phyloP scores from a whole-genome alignment of 176 grass and related monocot genomes.

The Oryza punctata region DNA sequence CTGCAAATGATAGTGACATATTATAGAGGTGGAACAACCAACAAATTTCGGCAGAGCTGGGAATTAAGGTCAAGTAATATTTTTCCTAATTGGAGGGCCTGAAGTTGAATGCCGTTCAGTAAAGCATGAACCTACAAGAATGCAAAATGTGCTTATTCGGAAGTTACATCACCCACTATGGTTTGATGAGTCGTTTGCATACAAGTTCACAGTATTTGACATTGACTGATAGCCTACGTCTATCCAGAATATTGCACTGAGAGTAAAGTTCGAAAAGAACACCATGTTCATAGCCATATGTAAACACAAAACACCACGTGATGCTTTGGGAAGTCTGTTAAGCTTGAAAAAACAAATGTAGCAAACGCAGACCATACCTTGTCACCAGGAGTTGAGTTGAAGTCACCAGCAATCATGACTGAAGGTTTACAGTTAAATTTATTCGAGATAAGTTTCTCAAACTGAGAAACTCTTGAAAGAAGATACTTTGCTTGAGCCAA shows the following conservation, averaged over 20 bases:
- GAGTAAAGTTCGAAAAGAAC: not conserved
- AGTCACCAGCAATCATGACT: constrained; percentile 86
- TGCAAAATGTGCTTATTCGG: not conserved
- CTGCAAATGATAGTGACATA: constrained; percentile 45
- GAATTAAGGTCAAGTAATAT: not conserved
- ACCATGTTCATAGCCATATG: not conserved
- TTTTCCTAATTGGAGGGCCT: not conserved
- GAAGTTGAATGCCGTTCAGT: not conserved
- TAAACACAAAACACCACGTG: not conserved
- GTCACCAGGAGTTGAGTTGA: constrained; percentile 90
- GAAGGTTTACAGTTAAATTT: constrained; percentile 71
- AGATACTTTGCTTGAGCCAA: constrained; percentile 95
- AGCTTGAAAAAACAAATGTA: constrained; percentile 7
- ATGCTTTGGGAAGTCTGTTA: not conserved
- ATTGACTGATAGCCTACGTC: not conserved
- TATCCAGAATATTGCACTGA: not conserved
- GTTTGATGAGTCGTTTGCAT: not conserved
- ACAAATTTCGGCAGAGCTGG: not conserved
- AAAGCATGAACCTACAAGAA: constrained; percentile 33
- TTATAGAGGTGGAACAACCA: constrained; percentile 17
- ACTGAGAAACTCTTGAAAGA: constrained; percentile 68
- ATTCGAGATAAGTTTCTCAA: constrained; percentile 67
- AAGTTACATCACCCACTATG: constrained; percentile 9
- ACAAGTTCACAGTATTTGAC: not conserved
- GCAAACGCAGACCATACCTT: constrained; percentile 52